Evolutionary conservation across 2,329 filamentous ascomycete species (phyloP).

Genomic region (Paraphaeosphaeria minitans): DNA sequence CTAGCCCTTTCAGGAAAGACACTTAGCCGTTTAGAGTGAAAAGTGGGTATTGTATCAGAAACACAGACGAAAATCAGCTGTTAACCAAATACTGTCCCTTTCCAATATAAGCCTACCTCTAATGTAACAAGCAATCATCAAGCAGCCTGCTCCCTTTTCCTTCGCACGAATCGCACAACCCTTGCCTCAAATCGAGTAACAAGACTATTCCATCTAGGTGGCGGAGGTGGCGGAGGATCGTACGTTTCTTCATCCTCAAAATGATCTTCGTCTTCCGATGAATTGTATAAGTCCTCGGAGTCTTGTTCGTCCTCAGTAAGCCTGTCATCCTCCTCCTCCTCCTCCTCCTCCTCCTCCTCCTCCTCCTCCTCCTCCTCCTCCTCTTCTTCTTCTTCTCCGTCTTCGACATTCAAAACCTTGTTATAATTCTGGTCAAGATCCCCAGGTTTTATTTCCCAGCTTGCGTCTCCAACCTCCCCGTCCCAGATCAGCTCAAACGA

Average conservation of each 20-base stretch:
- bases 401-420: background rate
- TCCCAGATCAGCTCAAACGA: constrained; percentile 29
- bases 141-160: background rate
- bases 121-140: background rate
- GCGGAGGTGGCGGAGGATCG: background rate
- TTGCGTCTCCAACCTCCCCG: constrained; percentile 23
- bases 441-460: constrained; percentile 12
- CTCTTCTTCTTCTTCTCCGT: background rate
- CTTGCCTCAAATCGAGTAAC: constrained; percentile 1
- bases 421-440: background rate
- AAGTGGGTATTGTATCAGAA: no score
- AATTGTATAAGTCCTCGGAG: background rate
- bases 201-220: background rate
- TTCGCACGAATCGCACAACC: constrained; percentile 3
- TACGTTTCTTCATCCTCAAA: background rate
- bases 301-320: background rate
- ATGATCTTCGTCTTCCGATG: background rate
- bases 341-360: background rate
- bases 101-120: no score
- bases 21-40: background rate
- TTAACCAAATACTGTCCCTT: no score
- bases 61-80: no score
- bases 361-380: background rate
- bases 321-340: background rate
- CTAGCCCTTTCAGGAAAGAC: background rate